Evolutionary conservation across 257 asterid species (phyloP).

Genomic region (Nemophila menziesii): DNA sequence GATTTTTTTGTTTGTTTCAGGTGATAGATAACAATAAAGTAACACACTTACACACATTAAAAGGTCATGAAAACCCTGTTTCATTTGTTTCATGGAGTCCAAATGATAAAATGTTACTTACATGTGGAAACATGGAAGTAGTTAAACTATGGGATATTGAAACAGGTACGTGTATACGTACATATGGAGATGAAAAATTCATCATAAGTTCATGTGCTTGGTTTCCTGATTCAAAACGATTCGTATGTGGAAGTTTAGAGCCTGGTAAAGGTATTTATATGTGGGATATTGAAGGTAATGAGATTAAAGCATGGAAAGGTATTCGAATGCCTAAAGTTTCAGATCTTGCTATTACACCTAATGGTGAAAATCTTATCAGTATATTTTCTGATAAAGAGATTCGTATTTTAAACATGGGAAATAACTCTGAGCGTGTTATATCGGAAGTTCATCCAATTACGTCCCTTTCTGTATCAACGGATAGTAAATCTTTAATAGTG

Average conservation of each 20-base stretch:
- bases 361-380: slow-evolving; percentile 74
- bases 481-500: slow-evolving; percentile 56
- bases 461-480: slow-evolving; percentile 73
- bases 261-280: slow-evolving; percentile 79
- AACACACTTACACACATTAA: slow-evolving; percentile 27
- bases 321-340: slow-evolving; percentile 80
- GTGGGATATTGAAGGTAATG: slow-evolving; percentile 88
- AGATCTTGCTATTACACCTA: slow-evolving; percentile 83
- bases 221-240: slow-evolving; percentile 88
- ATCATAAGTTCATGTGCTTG: slow-evolving; percentile 84
- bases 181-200: slow-evolving; percentile 57
- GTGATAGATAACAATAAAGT: slow-evolving; percentile 56
- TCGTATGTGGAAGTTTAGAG: slow-evolving; percentile 88
- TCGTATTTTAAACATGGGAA: slow-evolving; percentile 51
- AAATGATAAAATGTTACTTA: slow-evolving; percentile 76
- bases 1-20: slow-evolving; percentile 24
- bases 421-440: slow-evolving; percentile 53
- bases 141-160: slow-evolving; percentile 86
- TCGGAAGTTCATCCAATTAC: slow-evolving; percentile 67
- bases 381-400: slow-evolving; percentile 72
- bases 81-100: slow-evolving; percentile 92
- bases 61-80: slow-evolving; percentile 62
- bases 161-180: slow-evolving; percentile 76
- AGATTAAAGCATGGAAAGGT: slow-evolving; percentile 86
- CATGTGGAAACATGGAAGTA: slow-evolving; percentile 82